Evolutionary conservation across 1,284 basidiomycete genomes (phyloP), one percentile per base, ranked within the genome.

Genomic region (Leucoagaricus sp.): DNA sequence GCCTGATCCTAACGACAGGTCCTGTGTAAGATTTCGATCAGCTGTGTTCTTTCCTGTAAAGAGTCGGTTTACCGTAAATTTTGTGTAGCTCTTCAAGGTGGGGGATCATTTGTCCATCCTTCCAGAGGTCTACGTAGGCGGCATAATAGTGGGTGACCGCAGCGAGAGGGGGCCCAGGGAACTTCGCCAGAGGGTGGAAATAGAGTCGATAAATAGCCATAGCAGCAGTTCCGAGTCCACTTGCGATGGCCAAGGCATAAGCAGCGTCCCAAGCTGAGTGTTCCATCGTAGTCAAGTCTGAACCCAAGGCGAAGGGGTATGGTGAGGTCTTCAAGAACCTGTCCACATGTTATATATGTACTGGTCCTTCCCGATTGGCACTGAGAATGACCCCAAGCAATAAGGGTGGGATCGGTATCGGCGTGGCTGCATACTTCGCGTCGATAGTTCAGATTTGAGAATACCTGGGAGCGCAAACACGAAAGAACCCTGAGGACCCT

Each of bases 71-170:
- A 71, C 73, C 72, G 52, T 75, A 72, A 36, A 17, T 61, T 5
- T 61, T 49, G 49, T 75, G 73, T 9, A 75, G 60, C 13, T 49
- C 34, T 28, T 70, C 63, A 9, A 75, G 63, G n/a, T 74, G 69
- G 17, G 69, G 63, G 0, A 68, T 49, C 66, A 66, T 68, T 10
- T 64, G 69, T 3, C 73, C 73, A 45, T 69, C 65, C 55, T 61
- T 64, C 29, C 70, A 51, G 8, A 75, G 66, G 46, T 74, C 73
- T 50, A 61, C 72, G 55, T 70, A 74, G 4, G 67, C 66, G 36
- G 62, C 64, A 52, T 75, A 75, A 61, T 66, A 71, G 17, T 61
- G 42, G 8, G 71, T 69, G 19, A 66, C 38, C 17, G 72, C 69
- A 19, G 70, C 72, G 2, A 72, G 58, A 13, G 19, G 26, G 12